Percentiles rank a stretch among this genome's conserved stretches.
These are phyloP conservation scores for Camellia sinensis DNA, from an alignment of 148 eudicot genomes.

Conservation along the genomic window DNA sequence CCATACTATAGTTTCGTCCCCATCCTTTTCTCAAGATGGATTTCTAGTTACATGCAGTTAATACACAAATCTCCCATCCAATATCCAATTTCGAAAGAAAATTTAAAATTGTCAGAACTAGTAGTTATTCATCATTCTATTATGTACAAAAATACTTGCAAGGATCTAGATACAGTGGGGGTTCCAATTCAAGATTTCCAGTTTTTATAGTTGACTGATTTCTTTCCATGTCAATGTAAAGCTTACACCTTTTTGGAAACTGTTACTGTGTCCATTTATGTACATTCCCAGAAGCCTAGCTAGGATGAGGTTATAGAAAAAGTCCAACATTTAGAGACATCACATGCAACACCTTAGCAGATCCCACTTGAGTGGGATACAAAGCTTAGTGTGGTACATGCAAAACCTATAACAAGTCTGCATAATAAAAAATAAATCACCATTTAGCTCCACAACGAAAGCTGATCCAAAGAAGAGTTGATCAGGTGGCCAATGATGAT, in stretches of 20 bases:
- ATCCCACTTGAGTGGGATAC: no score
- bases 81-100: not conserved
- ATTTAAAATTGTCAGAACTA: not conserved
- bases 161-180: not conserved
- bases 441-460: not conserved
- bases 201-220: not conserved
- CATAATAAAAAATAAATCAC: not conserved
- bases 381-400: no score
- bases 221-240: slow-evolving; percentile 4
- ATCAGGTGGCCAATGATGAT: not conserved
- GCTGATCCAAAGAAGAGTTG: not conserved
- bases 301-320: not conserved
- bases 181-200: not conserved
- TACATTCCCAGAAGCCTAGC: not conserved
- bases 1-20: not conserved
- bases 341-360: no score
- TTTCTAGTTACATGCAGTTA: not conserved
- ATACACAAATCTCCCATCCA: not conserved
- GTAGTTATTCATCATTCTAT: not conserved
- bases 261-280: not conserved
- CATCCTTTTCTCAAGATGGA: not conserved
- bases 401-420: not conserved
- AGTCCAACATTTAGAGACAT: not conserved
- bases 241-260: not conserved
- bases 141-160: not conserved